Evolutionary conservation across 169 alveolate genomes (phyloP).

Genomic region (Cryptosporidium bovis): DNA sequence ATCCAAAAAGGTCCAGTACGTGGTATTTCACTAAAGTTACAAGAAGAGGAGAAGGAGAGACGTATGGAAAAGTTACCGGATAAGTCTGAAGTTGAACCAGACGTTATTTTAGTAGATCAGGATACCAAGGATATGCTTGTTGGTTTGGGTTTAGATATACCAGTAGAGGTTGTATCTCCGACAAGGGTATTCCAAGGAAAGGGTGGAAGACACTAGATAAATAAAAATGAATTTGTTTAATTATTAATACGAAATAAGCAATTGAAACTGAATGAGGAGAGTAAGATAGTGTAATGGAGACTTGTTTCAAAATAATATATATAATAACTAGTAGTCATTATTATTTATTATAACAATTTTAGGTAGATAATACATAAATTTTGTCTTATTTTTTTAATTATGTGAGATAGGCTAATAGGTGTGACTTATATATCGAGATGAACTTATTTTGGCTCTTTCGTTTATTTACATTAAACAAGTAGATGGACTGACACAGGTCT

Average conservation of each 20-base stretch:
- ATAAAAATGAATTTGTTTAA: not conserved
- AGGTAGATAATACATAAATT: not conserved
- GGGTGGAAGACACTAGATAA: conserved; percentile 61
- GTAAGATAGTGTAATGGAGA: not conserved
- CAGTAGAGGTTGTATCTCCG: conserved; percentile 76
- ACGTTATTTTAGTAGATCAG: conserved; percentile 88
- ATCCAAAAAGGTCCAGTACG: conserved; percentile 99
- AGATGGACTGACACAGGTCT: no score
- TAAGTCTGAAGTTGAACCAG: conserved; percentile 91
- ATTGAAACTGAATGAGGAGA: not conserved
- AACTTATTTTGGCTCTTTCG: no score
- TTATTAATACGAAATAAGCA: not conserved
- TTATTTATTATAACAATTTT: not conserved
- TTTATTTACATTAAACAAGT: no score
- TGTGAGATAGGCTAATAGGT: no score
- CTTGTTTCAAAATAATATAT: not conserved
- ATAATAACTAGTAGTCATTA: no score
- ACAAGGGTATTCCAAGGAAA: conserved; percentile 73
- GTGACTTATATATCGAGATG: no score
- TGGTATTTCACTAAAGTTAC: conserved; percentile 99
- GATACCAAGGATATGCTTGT: conserved; percentile 90
- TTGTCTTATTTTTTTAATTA: not conserved
- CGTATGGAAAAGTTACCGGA: conserved; percentile 98
- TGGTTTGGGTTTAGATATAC: conserved; percentile 84
- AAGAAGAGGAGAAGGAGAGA: conserved; percentile 99